Evolutionary conservation across 345 rosid species (phyloP).

Genomic region (Streptanthus diversifolius): DNA sequence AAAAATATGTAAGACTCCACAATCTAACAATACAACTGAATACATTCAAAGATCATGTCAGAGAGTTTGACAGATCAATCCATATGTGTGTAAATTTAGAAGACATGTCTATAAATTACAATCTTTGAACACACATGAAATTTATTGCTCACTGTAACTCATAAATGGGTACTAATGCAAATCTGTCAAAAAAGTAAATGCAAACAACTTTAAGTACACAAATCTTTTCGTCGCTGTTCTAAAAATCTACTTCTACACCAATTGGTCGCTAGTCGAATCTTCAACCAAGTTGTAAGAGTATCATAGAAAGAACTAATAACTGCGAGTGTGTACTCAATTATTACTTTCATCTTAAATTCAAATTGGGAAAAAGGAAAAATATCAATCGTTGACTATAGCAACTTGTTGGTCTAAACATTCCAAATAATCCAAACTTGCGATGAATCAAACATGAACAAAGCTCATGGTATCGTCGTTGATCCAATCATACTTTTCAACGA

Average conservation of each 20-base stretch:
- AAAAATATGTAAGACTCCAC: not conserved
- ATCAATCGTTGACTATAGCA: not conserved
- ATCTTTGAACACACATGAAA: slow-evolving; percentile 23
- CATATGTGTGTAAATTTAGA: not conserved
- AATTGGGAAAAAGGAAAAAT: not conserved
- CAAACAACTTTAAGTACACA: slow-evolving; percentile 10
- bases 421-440: slow-evolving; percentile 14
- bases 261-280: slow-evolving; percentile 17
- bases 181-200: slow-evolving; percentile 23
- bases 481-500: slow-evolving; percentile 33
- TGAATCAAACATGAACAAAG: slow-evolving; percentile 28
- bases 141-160: slow-evolving; percentile 25
- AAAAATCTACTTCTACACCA: not conserved
- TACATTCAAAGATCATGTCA: slow-evolving; percentile 32
- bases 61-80: slow-evolving; percentile 15
- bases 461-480: slow-evolving; percentile 36
- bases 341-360: not conserved
- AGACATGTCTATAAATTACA: slow-evolving; percentile 17
- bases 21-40: slow-evolving; percentile 1
- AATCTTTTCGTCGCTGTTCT: slow-evolving; percentile 11
- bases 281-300: not conserved
- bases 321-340: not conserved
- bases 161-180: slow-evolving; percentile 19
- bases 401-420: slow-evolving; percentile 11
- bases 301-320: not conserved